Conservation (phyloP, 2,329 filamentous ascomycete species). For the Curvularia spicifera region DNA sequence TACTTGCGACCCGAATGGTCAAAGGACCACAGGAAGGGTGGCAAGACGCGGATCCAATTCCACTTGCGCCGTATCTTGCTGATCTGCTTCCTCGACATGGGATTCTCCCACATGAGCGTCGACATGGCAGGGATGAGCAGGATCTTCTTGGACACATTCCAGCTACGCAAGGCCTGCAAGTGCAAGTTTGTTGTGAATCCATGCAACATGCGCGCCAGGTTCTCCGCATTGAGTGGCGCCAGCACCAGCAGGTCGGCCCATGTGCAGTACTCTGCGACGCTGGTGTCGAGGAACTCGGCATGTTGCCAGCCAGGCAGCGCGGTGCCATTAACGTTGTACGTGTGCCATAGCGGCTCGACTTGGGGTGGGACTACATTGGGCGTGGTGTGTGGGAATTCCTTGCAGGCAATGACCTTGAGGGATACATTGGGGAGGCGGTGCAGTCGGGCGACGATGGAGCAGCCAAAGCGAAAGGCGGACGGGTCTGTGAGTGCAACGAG, state of each 20-base stretch:
- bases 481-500: slow-evolving; percentile 71
- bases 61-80: slow-evolving; percentile 82
- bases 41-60: slow-evolving; percentile 83
- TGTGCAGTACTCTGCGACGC: slow-evolving; percentile 73
- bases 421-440: slow-evolving; percentile 72
- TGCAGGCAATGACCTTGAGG: slow-evolving; percentile 41
- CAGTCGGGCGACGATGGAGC: slow-evolving; percentile 69
- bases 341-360: slow-evolving; percentile 42
- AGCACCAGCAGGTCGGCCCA: slow-evolving; percentile 90
- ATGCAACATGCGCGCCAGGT: slow-evolving; percentile 84
- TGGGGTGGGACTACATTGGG: slow-evolving; percentile 30
- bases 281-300: slow-evolving; percentile 51
- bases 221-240: slow-evolving; percentile 83
- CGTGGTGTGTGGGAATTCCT: slow-evolving; percentile 32
- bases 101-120: slow-evolving; percentile 86
- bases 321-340: slow-evolving; percentile 32
- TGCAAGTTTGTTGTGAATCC: slow-evolving; percentile 82
- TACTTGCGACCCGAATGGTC: slow-evolving; percentile 60
- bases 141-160: slow-evolving; percentile 86
- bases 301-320: slow-evolving; percentile 34
- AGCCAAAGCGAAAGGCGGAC: slow-evolving; percentile 69
- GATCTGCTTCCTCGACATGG: slow-evolving; percentile 85
- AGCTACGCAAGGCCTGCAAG: slow-evolving; percentile 80
- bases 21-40: slow-evolving; percentile 83
- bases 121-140: slow-evolving; percentile 90